Evolutionary conservation across 169 alveolate genomes (phyloP), one percentile per base, ranked within the genome.

Genomic region (Plasmodium knowlesi): DNA sequence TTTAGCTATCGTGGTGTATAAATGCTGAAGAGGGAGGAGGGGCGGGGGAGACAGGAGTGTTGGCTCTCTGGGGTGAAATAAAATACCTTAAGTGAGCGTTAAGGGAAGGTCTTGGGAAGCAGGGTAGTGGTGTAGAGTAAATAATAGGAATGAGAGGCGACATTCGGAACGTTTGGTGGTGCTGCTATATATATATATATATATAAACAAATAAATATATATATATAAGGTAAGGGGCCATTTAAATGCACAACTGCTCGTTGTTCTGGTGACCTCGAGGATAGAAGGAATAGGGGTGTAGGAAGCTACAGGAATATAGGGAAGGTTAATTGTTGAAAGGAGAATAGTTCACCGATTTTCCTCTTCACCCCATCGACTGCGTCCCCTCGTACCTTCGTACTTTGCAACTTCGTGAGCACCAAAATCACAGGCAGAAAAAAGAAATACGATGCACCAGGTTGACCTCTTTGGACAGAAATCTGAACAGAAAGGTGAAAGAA

Each of bases 1-100:
- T 46, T 81, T 90, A 43, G 88, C 92, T 25, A 82, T 90, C 19
- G 95, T 90, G 70, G 95, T 90, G 34, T 90, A 81, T 72, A 90
- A 90, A 70, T 90, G 95, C 53, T 90, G 73, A 81, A 22, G 41
- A n/a, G 71, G 74, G 28, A 84, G 43, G 30, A 83, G 50, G 43
- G 39, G 73, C 67, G 61, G 57, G 37, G n/a, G 8, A 22, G 16
- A 22, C 0, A 67, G 37, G n/a, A 28, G 37, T 67, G 76, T 28
- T 19, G 37, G 30, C 37, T 67, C n/a, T 67, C 41, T n/a, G 76
- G 37, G 76, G 30, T 25, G 76, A 4, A 28, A 67, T 5, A 2
- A 25, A 22, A 67, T 14, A 67, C 30, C 30, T 25, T 5, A 67
- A 22, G 61, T 16, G 61, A 50, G 61, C 22, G 22, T 12, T 3